Evolutionary conservation across 768 basidiomycete species (phyloP).

Genomic region (Floccularia luteovirens): DNA sequence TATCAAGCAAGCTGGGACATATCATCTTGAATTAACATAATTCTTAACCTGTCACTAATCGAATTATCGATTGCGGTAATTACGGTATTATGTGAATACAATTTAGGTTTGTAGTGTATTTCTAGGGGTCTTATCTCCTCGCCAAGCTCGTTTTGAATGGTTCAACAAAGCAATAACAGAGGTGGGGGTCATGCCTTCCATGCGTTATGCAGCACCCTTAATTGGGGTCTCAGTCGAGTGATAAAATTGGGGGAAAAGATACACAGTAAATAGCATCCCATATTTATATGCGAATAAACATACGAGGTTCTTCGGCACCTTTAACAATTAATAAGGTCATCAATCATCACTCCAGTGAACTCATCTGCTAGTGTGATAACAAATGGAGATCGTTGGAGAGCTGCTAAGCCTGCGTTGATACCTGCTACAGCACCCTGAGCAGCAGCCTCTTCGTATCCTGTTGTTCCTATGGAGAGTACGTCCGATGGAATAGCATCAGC

Average conservation of each 20-base stretch:
- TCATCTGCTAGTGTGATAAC: slow-evolving; percentile 75
- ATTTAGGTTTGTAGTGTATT: too few species aligned
- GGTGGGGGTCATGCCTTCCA: slow-evolving; percentile 90
- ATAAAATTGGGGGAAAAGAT: too few species aligned
- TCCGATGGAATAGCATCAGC: neutral
- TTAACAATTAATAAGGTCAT: slow-evolving; percentile 85
- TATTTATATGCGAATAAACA: slow-evolving; percentile 14
- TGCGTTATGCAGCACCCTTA: slow-evolving; percentile 86
- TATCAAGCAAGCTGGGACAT: too few species aligned
- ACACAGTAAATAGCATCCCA: neutral
- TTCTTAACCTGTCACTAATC: too few species aligned
- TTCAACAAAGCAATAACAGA: slow-evolving; percentile 61
- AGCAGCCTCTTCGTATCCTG: slow-evolving; percentile 92
- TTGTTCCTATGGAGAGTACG: slow-evolving; percentile 51
- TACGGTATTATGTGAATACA: too few species aligned
- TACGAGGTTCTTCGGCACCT: slow-evolving; percentile 89
- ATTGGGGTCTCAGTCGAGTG: neutral
- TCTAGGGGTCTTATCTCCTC: too few species aligned
- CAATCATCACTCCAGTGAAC: slow-evolving; percentile 86
- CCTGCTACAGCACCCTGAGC: slow-evolving; percentile 87
- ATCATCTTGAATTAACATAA: too few species aligned
- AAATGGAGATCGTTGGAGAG: slow-evolving; percentile 47
- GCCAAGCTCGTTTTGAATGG: slow-evolving; percentile 45
- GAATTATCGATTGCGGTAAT: too few species aligned
- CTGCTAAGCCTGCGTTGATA: slow-evolving; percentile 76